A percentile compares a stretch with the other conserved stretches of the same genome.
phyloP scores from a whole-genome alignment of 441 rosid species.

The Bocquillonia castaneifolia region DNA sequence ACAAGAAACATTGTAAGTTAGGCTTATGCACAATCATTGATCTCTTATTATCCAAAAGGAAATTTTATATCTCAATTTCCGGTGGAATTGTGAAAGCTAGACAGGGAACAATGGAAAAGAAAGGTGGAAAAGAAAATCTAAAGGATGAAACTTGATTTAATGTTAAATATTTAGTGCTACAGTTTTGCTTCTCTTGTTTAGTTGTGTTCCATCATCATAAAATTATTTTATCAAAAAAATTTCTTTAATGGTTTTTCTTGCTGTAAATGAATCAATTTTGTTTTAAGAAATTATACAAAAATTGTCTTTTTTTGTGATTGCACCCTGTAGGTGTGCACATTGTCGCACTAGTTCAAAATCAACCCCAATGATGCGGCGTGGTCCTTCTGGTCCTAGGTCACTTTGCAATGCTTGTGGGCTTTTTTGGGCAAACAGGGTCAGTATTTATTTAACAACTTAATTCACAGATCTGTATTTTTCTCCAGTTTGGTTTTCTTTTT shows the following conservation, averaged over 20 bases:
- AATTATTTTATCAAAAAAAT: background rate
- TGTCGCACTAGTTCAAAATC: slow-evolving; percentile 78
- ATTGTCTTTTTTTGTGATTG: slow-evolving; percentile 4
- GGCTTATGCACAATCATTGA: slow-evolving; percentile 21
- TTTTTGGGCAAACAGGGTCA: slow-evolving; percentile 87
- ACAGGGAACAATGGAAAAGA: background rate
- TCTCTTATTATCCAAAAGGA: background rate
- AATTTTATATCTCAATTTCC: background rate
- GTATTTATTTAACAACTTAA: slow-evolving; percentile 26
- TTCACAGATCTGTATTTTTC: background rate
- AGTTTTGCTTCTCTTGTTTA: background rate
- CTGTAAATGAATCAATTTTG: background rate
- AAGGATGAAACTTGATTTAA: background rate
- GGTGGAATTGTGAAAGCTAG: background rate
- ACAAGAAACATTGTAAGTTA: slow-evolving; percentile 65
- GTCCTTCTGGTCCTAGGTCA: slow-evolving; percentile 92
- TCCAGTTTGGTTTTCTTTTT: background rate
- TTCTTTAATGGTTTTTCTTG: background rate
- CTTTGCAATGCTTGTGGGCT: slow-evolving; percentile 99
- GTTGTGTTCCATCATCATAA: slow-evolving; percentile 2
- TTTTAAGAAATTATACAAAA: background rate
- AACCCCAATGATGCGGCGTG: slow-evolving; percentile 99
- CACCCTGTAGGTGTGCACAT: slow-evolving; percentile 66
- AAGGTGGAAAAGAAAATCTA: background rate
- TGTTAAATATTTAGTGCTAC: background rate